Evolutionary conservation across 768 basidiomycete genomes (phyloP).

Genomic region (Tubosaeta sp.): DNA sequence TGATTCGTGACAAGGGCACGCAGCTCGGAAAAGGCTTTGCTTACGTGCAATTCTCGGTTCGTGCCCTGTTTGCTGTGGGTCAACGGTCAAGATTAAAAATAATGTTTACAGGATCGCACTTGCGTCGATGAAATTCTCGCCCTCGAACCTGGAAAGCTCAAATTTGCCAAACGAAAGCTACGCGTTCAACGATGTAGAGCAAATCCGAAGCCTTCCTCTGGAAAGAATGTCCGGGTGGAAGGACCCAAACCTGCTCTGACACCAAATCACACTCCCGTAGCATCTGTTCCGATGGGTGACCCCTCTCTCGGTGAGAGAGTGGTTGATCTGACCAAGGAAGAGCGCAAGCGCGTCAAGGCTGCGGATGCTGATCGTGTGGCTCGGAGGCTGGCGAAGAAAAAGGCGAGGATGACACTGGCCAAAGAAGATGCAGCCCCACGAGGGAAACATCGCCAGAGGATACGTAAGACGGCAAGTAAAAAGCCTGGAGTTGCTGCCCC

Average conservation of each 20-base stretch:
- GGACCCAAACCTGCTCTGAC: conserved; percentile 1
- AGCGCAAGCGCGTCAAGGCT: conserved; percentile 79
- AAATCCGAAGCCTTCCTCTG: conserved; percentile 38
- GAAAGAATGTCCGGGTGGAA: conserved; percentile 3
- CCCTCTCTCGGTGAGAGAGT: conserved; percentile 77
- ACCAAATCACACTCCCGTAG: conserved; percentile 6
- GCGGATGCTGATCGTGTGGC: conserved; percentile 76
- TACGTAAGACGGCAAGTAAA: conserved; percentile 38
- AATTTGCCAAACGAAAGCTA: conserved; percentile 89
- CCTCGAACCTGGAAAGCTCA: conserved; percentile 70
- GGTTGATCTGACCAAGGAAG: conserved; percentile 74
- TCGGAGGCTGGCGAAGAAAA: conserved; percentile 87
- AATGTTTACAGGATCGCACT: conserved; percentile 62
- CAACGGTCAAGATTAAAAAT: not conserved
- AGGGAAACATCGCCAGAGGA: conserved; percentile 45
- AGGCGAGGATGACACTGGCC: conserved; percentile 54
- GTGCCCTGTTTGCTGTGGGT: not conserved
- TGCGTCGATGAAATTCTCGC: conserved; percentile 93
- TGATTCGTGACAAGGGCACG: conserved; percentile 85
- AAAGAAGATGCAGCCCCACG: conserved; percentile 35
- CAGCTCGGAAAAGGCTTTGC: conserved; percentile 95
- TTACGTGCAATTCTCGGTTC: conserved; percentile 82
- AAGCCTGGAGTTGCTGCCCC: conserved; percentile 11
- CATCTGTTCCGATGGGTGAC: conserved; percentile 65
- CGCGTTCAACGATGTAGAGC: conserved; percentile 90